Evolutionary conservation across 2,329 filamentous ascomycete genomes (phyloP).

Genomic region (Biscogniauxia sp.): DNA sequence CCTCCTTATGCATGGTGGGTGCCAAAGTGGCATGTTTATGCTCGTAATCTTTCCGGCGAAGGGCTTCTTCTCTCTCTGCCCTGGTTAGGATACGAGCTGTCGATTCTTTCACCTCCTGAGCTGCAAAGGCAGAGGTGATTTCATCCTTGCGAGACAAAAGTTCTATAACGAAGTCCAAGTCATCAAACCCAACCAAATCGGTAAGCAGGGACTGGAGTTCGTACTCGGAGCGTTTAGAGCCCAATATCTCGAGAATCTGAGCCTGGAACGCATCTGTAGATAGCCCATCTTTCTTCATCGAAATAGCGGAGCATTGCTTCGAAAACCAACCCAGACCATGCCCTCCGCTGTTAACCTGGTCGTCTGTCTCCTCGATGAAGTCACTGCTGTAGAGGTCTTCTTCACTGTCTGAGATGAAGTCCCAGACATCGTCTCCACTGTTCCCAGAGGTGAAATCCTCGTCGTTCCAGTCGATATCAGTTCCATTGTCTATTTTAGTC

Average conservation of each 20-base stretch:
- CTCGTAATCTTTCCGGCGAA: constrained; percentile 72
- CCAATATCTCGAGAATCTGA: constrained; percentile 73
- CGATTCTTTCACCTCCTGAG: constrained; percentile 35
- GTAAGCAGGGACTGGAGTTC: constrained; percentile 89
- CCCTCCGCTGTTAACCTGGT: constrained; percentile 26
- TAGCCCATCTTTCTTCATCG: constrained; percentile 63
- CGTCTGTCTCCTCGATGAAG: constrained; percentile 48
- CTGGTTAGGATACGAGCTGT: constrained; percentile 64
- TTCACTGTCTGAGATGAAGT: constrained; percentile 77
- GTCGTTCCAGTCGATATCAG: constrained; percentile 65
- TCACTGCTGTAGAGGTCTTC: constrained; percentile 66
- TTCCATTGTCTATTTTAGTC: constrained; percentile 46
- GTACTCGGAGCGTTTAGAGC: constrained; percentile 67
- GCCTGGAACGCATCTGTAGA: constrained; percentile 68
- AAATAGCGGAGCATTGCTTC: constrained; percentile 64
- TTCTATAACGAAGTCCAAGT: constrained; percentile 89
- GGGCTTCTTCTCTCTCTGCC: constrained; percentile 73
- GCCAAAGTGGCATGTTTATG: constrained; percentile 78
- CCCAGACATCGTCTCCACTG: constrained; percentile 83
- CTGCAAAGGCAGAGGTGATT: constrained; percentile 51
- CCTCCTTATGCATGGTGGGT: constrained; percentile 67
- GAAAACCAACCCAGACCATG: constrained; percentile 70
- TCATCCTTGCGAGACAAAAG: constrained; percentile 75
- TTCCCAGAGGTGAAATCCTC: constrained; percentile 55
- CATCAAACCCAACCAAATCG: constrained; percentile 88